phyloP scores from a whole-genome alignment of 495 filamentous ascomycete species.

The Lepraria neglecta region DNA sequence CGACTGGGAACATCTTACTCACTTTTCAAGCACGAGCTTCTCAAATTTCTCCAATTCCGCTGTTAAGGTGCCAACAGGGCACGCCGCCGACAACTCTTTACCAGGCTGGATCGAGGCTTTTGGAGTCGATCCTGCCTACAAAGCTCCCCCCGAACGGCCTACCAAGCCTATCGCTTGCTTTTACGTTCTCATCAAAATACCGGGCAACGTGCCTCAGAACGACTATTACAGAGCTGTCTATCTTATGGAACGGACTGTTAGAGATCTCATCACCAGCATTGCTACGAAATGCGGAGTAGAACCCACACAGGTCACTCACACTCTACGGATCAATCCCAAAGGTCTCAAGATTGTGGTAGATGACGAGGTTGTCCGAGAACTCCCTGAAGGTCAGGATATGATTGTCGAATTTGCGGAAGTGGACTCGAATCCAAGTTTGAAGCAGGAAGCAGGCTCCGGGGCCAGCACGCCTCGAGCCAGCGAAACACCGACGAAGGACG shows the following conservation, averaged over 20 bases:
- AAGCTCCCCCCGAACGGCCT: conserved; percentile 65
- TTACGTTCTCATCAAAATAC: conserved; percentile 62
- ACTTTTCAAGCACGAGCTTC: conserved; percentile 38
- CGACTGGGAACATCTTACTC: conserved; percentile 50
- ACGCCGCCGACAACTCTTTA: conserved; percentile 42
- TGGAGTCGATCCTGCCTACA: conserved; percentile 79
- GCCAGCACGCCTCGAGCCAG: conserved; percentile 15
- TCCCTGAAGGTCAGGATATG: conserved; percentile 91
- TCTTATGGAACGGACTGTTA: conserved; percentile 64
- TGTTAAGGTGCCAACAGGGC: conserved; percentile 42
- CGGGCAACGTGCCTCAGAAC: conserved; percentile 45
- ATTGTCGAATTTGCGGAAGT: conserved; percentile 52
- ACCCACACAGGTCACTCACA: conserved; percentile 57
- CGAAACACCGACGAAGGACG: conserved; percentile 1
- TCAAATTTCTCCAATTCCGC: conserved; percentile 32
- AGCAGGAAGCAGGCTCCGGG: conserved; percentile 23
- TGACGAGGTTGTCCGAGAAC: conserved; percentile 79
- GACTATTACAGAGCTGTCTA: conserved; percentile 84
- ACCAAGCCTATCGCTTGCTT: conserved; percentile 83
- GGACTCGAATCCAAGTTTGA: conserved; percentile 11
- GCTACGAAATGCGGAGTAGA: conserved; percentile 76
- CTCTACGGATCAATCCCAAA: conserved; percentile 60
- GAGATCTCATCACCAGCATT: conserved; percentile 63
- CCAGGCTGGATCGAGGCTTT: conserved; percentile 86
- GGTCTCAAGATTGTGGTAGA: conserved; percentile 82